These are phyloP conservation scores for Chytriomyces hyalinus DNA, from an alignment of 192 early-diverging fungal genomes.

Conservation along the genomic window DNA sequence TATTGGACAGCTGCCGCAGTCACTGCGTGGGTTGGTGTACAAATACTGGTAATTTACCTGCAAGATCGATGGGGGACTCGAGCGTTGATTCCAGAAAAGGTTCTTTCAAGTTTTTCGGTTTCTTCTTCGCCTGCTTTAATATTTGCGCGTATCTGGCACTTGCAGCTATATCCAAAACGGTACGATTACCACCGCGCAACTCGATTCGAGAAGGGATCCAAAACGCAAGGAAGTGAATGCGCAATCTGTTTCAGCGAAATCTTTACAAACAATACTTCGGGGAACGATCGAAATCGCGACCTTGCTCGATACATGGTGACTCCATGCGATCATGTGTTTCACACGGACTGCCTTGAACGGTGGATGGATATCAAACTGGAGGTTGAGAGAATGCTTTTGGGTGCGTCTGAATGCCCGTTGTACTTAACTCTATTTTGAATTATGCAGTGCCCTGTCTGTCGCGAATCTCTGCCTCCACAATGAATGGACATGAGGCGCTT, in stretches of 20 bases:
- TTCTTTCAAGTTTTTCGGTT: conserved; percentile 33
- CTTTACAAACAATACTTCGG: neutral
- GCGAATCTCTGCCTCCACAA: conserved; percentile 24
- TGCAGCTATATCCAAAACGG: conserved; percentile 19
- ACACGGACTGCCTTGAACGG: conserved; percentile 73
- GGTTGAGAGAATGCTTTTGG: conserved; percentile 3
- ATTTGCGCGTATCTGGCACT: too few relatives aligned
- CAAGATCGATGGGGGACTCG: conserved; percentile 75
- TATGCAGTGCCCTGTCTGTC: conserved; percentile 31
- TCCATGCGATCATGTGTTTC: conserved; percentile 80
- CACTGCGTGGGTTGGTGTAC: conserved; percentile 60
- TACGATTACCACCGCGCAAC: conserved; percentile 32
- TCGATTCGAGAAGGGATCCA: neutral
- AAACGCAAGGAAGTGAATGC: conserved; percentile 6
- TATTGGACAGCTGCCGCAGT: conserved; percentile 56
- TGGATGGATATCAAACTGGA: conserved; percentile 86
- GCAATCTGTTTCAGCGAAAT: conserved; percentile 28
- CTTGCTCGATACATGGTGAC: conserved; percentile 70
- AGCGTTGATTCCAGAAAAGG: conserved; percentile 73
- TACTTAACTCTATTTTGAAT: too few relatives aligned
- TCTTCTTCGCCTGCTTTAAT: neutral
- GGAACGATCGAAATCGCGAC: neutral
- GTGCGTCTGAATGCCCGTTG: neutral
- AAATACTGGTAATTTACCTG: conserved; percentile 61
- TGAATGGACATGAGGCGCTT: neutral